Evolutionary conservation across 1,284 basidiomycete genomes (phyloP).

Genomic region (Fistulinella cinereoalba): DNA sequence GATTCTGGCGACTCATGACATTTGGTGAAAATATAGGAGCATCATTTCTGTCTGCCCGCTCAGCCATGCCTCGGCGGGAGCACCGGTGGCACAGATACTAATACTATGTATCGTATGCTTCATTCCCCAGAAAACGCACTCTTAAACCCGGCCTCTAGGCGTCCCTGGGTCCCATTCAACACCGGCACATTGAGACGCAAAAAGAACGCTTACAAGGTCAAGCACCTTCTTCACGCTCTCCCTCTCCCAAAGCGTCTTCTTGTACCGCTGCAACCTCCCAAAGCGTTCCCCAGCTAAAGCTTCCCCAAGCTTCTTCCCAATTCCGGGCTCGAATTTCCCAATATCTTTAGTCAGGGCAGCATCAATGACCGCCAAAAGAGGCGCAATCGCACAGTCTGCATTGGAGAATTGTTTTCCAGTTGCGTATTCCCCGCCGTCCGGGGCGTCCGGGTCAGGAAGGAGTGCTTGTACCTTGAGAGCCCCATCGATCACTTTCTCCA

Average conservation of each 20-base stretch:
- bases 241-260: not conserved
- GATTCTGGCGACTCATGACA: too few relatives aligned
- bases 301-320: not conserved
- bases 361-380: slow-evolving; percentile 45
- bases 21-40: too few relatives aligned
- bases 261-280: not conserved
- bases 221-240: not conserved
- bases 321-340: not conserved
- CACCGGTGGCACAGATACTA: too few relatives aligned
- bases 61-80: too few relatives aligned
- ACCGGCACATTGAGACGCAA: too few relatives aligned
- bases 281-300: not conserved
- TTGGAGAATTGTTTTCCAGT: slow-evolving; percentile 41
- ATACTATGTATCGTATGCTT: too few relatives aligned
- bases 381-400: slow-evolving; percentile 53
- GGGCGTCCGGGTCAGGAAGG: slow-evolving; percentile 31
- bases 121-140: too few relatives aligned
- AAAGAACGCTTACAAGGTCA: not conserved
- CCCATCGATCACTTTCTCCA: slow-evolving; percentile 10
- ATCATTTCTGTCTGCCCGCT: too few relatives aligned
- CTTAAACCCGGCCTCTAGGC: too few relatives aligned
- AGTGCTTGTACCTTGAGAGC: slow-evolving; percentile 35
- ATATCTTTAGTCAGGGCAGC: not conserved
- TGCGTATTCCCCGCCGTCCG: slow-evolving; percentile 25
- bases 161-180: too few relatives aligned